These are phyloP conservation scores for Hanseniaspora lindneri DNA, from an alignment of 805 yeast genomes.

Conservation along the genomic window DNA sequence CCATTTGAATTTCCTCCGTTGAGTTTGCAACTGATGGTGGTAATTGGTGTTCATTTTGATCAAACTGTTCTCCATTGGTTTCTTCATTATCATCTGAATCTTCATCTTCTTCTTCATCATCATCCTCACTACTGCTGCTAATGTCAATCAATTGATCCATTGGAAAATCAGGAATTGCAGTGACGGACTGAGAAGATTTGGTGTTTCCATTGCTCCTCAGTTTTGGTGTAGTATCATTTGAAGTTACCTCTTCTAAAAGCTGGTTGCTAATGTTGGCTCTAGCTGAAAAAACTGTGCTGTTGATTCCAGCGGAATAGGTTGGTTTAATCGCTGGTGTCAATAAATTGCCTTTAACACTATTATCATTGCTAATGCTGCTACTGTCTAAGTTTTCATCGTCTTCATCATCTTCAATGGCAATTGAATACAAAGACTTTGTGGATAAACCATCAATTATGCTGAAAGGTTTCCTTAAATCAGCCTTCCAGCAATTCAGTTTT, in stretches of 20 bases:
- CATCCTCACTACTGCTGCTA: not conserved
- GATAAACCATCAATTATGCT: constrained; percentile 92
- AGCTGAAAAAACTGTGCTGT: not conserved
- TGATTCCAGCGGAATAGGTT: not conserved
- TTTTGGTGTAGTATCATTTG: constrained; percentile 2
- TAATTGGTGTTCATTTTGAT: not conserved
- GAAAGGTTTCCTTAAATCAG: constrained; percentile 64
- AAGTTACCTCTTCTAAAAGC: constrained; percentile 6
- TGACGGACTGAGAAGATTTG: not conserved
- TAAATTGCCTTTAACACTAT: constrained; percentile 26
- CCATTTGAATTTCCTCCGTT: constrained; percentile 11
- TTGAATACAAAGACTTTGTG: constrained; percentile 52
- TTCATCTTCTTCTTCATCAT: not conserved
- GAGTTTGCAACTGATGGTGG: not conserved
- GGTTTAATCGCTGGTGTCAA: constrained; percentile 15
- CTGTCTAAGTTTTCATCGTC: not conserved
- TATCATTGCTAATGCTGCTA: not conserved
- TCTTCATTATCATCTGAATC: constrained; percentile 6
- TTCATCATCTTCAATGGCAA: not conserved
- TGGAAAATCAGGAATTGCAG: not conserved
- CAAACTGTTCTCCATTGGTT: not conserved
- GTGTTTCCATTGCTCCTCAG: not conserved
- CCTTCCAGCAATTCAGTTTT: constrained; percentile 81
- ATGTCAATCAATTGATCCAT: constrained; percentile 9
- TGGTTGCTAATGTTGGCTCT: constrained; percentile 6